Conservation (phyloP, 225 moss, liverwort and hornwort species). For the Bryoerythrophyllum caledonicum region DNA sequence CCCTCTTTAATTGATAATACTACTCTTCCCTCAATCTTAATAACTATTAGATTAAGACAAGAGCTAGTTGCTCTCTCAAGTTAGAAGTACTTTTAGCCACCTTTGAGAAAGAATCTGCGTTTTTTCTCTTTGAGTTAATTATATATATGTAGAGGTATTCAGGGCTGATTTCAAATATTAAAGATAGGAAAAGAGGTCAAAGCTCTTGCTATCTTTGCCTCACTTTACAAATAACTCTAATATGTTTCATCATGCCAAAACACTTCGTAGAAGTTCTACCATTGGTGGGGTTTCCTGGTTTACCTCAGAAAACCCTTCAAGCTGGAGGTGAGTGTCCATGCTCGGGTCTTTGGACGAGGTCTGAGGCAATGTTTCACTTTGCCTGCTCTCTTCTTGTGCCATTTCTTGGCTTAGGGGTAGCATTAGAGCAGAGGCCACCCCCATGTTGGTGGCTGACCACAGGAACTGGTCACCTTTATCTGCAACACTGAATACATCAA, state of each 20-base stretch:
- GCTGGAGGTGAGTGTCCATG: conserved; percentile 53
- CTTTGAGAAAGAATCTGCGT: no score
- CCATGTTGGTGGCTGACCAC: conserved; percentile 44
- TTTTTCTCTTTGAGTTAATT: no score
- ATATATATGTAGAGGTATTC: no score
- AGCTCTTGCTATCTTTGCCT: no score
- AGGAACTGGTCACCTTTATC: conserved; percentile 58
- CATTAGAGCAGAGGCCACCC: conserved; percentile 48
- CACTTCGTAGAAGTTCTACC: background rate
- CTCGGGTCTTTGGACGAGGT: conserved; percentile 33
- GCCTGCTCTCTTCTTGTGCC: conserved; percentile 67
- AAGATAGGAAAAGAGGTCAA: no score
- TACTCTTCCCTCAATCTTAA: no score
- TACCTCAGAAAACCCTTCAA: conserved; percentile 64
- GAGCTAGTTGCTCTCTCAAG: no score
- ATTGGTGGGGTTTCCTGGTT: background rate
- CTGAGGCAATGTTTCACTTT: conserved; percentile 37
- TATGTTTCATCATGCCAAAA: background rate
- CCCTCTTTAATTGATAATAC: no score
- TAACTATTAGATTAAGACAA: no score
- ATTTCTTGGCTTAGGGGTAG: conserved; percentile 67
- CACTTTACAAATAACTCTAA: no score
- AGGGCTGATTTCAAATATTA: no score
- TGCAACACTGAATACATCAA: conserved; percentile 47
- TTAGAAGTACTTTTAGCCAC: no score